Evolutionary conservation across 768 basidiomycete genomes (phyloP), one percentile per base, ranked within the genome.

Genomic region (Hericium coralloides): DNA sequence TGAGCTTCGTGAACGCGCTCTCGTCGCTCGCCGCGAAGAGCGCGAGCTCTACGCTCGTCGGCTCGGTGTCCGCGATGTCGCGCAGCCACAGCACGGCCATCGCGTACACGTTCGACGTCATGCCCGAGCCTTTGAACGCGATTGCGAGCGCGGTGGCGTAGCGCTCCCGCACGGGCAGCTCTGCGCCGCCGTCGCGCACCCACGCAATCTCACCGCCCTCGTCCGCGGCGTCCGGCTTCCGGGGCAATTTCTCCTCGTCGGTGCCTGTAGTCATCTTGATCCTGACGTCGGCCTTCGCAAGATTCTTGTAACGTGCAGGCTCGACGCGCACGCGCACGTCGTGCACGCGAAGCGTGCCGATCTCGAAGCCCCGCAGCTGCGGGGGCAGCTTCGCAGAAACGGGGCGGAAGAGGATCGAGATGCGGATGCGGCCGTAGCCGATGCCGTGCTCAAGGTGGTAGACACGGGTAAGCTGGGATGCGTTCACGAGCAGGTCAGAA

Each of bases 381-480:
- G 70, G 76, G 0, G 85, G 83, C 1, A 89, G 74, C 52, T 76
- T 70, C 12, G 79, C 73, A 60, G 85, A 78, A 47, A 89, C 76
- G 54, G 81, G 80, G 49, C 85, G 79, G 78, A 89, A 91, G 1
- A 82, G 74, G 38, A 90, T 63, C 0, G 83, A 81, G 49, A 89
- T 70, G 65, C 79, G 79, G 65, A 85, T 76, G 25, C 81, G 77
- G 4, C 85, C 84, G 57, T 77, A 78, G 23, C 87, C 88, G 38
- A 87, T 76, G 8, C 89, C 89, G 26, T 87, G 84, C 26, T 82
- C 78, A 14, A 92, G 72, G 10, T 86, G 80, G 65, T 82, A 83
- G 1, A 79, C 72, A 47, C 81, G 76, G 1, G 80, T 79, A 38
- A 85, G 75, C 55, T 81, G 74, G 0, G 82, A 85, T 52, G 68